phyloP scores from a whole-genome alignment of 495 filamentous ascomycete species.

The Usnea hakonensis region DNA sequence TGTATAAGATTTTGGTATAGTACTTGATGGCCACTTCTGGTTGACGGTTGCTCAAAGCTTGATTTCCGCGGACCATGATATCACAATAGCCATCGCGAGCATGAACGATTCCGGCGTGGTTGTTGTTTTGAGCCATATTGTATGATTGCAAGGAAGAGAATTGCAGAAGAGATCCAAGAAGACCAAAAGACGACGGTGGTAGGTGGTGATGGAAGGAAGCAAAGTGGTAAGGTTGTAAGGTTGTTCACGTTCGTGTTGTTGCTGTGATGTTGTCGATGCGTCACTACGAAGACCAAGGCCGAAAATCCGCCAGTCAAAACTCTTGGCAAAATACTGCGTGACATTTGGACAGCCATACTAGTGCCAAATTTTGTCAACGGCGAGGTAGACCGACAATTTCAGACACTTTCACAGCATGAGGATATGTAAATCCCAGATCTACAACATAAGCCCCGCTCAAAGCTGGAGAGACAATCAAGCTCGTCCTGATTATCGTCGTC shows the following conservation, averaged over 20 bases:
- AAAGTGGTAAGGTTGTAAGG: no score
- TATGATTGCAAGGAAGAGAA: background rate
- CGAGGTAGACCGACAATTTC: background rate
- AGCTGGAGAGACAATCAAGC: background rate
- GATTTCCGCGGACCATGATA: constrained; percentile 18
- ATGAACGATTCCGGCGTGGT: background rate
- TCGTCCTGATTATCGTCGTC: background rate
- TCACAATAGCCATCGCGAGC: background rate
- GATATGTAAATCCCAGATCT: background rate
- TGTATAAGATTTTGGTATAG: constrained; percentile 25
- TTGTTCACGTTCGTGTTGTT: background rate
- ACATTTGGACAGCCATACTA: background rate
- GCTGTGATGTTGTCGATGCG: background rate
- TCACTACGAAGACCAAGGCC: background rate
- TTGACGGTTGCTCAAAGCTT: background rate
- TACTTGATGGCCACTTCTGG: constrained; percentile 16
- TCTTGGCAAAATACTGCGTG: background rate
- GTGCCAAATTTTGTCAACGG: background rate
- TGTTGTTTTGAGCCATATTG: background rate
- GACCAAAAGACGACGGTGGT: background rate
- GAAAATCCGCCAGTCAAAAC: background rate
- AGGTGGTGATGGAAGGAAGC: background rate
- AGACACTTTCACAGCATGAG: background rate
- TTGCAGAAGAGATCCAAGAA: background rate
- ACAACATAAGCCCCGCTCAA: background rate